A percentile compares a stretch with the other conserved stretches of the same genome.
Conservation (phyloP, 495 filamentous ascomycete genomes). For the Pyrenula aspistea region DNA sequence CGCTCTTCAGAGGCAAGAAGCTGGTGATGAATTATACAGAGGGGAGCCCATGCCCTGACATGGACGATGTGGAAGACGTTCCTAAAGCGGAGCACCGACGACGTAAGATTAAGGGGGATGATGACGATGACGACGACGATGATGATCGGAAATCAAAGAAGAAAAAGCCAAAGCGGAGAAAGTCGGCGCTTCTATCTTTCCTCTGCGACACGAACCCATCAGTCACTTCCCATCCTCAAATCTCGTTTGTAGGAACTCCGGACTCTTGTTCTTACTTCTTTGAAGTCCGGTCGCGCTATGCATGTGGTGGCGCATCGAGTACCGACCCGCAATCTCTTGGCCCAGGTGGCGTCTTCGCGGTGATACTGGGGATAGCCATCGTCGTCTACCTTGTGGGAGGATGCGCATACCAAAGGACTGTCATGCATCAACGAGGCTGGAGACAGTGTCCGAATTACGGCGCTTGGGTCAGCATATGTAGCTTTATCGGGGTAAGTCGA, state of each 20-base stretch:
- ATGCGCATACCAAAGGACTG: constrained; percentile 88
- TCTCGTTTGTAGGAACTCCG: constrained; percentile 73
- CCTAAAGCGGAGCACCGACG: constrained; percentile 10
- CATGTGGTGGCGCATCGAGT: constrained; percentile 63
- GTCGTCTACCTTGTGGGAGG: constrained; percentile 86
- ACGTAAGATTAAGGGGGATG: constrained; percentile 8
- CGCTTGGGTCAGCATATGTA: constrained; percentile 80
- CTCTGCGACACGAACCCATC: constrained; percentile 73
- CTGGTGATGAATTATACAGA: constrained; percentile 84
- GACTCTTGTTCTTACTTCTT: constrained; percentile 97
- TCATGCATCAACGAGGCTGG: constrained; percentile 93
- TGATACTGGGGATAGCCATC: constrained; percentile 78
- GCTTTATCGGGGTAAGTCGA: constrained; percentile 66
- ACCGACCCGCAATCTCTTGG: constrained; percentile 54
- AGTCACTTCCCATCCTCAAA: constrained; percentile 42
- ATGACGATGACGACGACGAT: constrained; percentile 17
- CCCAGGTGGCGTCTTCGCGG: constrained; percentile 80
- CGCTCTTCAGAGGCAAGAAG: constrained; percentile 76
- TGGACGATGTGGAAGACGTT: constrained; percentile 14
- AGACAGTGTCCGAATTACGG: constrained; percentile 88
- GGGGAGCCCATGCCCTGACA: constrained; percentile 62
- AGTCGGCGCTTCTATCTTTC: constrained; percentile 84
- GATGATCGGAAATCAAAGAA: constrained; percentile 21
- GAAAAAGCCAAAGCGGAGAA: constrained; percentile 40
- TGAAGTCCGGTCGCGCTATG: constrained; percentile 76